Conservation (phyloP, 257 asterid species). For the Echites panduratus region DNA sequence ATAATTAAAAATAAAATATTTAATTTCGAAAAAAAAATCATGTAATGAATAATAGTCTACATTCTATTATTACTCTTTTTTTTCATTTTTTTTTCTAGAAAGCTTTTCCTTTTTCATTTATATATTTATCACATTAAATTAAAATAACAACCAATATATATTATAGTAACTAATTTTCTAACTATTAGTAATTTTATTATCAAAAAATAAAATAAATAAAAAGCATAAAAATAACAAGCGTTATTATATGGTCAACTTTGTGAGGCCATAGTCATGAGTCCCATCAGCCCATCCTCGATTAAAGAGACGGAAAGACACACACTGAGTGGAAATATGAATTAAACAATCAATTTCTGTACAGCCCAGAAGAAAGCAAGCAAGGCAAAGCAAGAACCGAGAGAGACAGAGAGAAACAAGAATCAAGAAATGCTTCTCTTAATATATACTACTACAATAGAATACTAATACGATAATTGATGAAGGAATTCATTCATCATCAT, state of each 20-base stretch:
- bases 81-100: no score
- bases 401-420: background rate
- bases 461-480: background rate
- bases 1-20: no score
- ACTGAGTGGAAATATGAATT: conserved; percentile 2
- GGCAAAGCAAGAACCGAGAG: background rate
- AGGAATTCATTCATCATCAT: background rate
- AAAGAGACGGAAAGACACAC: conserved; percentile 17
- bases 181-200: no score
- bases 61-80: no score
- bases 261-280: conserved; percentile 28
- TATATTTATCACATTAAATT: no score
- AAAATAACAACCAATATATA: no score
- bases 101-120: no score
- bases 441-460: background rate
- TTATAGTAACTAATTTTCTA: no score
- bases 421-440: background rate
- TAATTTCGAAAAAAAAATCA: no score
- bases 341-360: conserved; percentile 12
- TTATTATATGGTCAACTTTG: conserved; percentile 21
- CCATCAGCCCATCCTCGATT: conserved; percentile 18
- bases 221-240: background rate
- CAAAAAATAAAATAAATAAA: background rate
- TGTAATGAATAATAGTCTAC: no score
- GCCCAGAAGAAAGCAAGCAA: background rate